phyloP scores from a whole-genome alignment of 495 filamentous ascomycete species.

The Annulohypoxylon nitens region DNA sequence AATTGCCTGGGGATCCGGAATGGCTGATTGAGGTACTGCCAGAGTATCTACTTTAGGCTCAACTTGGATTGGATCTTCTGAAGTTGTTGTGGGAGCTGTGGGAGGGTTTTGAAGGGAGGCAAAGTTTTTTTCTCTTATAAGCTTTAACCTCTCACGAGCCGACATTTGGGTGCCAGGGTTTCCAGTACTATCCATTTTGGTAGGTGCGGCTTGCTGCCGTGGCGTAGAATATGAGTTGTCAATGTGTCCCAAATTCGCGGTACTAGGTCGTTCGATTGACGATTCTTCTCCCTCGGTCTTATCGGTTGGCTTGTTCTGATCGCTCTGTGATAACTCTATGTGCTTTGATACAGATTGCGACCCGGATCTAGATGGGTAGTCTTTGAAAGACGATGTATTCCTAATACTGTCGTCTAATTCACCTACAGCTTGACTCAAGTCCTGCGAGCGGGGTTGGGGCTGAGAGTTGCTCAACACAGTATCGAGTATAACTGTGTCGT shows the following conservation, averaged over 20 bases:
- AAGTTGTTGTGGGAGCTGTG: background rate
- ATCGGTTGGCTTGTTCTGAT: background rate
- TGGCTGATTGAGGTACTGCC: slow-evolving; percentile 15
- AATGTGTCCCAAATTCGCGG: background rate
- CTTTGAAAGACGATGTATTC: slow-evolving; percentile 33
- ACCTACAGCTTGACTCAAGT: slow-evolving; percentile 39
- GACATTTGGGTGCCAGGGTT: slow-evolving; percentile 32
- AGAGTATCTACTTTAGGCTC: background rate
- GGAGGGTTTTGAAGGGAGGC: slow-evolving; percentile 15
- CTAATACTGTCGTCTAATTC: slow-evolving; percentile 43
- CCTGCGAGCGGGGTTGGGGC: slow-evolving; percentile 17
- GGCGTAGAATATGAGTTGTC: background rate
- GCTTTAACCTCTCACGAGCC: slow-evolving; percentile 50
- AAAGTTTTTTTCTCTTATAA: slow-evolving; percentile 40
- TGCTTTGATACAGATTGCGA: slow-evolving; percentile 19
- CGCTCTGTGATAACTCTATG: slow-evolving; percentile 20
- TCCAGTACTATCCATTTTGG: slow-evolving; percentile 47
- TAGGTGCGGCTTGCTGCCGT: slow-evolving; percentile 14
- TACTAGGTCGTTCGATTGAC: background rate
- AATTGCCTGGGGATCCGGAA: slow-evolving; percentile 12
- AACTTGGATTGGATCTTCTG: slow-evolving; percentile 3
- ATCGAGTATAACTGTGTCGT: slow-evolving; percentile 41
- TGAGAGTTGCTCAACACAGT: slow-evolving; percentile 26
- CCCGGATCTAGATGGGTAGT: slow-evolving; percentile 23
- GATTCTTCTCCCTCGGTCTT: background rate